Percentiles rank a stretch among this genome's conserved stretches.
phyloP scores from a whole-genome alignment of 306 rosid genomes.

The Inga leiocalycina region DNA sequence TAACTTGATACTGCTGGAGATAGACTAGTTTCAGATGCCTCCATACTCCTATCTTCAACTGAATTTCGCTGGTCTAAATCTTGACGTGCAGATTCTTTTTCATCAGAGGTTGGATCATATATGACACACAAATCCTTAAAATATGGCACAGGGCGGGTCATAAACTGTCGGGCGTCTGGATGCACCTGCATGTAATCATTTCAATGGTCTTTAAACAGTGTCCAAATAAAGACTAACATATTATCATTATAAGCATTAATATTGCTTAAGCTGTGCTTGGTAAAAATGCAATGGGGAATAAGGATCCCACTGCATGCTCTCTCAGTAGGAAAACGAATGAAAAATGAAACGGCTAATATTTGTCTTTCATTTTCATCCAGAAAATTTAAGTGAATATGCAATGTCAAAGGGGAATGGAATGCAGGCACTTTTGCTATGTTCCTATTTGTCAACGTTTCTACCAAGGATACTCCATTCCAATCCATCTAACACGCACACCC shows the following conservation, averaged over 20 bases:
- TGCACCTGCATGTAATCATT: conserved; percentile 58
- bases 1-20: conserved; percentile 52
- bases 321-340: not conserved
- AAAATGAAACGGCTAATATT: not conserved
- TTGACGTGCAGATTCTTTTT: conserved; percentile 48
- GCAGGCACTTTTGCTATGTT: not conserved
- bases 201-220: conserved; percentile 18
- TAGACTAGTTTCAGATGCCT: conserved; percentile 32
- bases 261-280: conserved; percentile 1
- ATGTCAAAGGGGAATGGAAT: conserved; percentile 10
- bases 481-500: conserved; percentile 9
- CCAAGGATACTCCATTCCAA: not conserved
- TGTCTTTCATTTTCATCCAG: conserved; percentile 27
- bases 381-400: conserved; percentile 16
- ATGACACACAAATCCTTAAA: conserved; percentile 67
- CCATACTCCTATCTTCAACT: conserved; percentile 34
- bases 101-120: conserved; percentile 56
- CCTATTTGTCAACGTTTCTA: not conserved
- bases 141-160: conserved; percentile 79
- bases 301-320: conserved; percentile 14
- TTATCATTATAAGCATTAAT: not conserved
- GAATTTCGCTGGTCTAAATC: conserved; percentile 46
- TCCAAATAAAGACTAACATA: conserved; percentile 15
- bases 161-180: conserved; percentile 72
- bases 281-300: not conserved